Evolutionary conservation across 139 green algal species (phyloP), one percentile per base, ranked within the genome.

Genomic region (Nannochloris sp.): DNA sequence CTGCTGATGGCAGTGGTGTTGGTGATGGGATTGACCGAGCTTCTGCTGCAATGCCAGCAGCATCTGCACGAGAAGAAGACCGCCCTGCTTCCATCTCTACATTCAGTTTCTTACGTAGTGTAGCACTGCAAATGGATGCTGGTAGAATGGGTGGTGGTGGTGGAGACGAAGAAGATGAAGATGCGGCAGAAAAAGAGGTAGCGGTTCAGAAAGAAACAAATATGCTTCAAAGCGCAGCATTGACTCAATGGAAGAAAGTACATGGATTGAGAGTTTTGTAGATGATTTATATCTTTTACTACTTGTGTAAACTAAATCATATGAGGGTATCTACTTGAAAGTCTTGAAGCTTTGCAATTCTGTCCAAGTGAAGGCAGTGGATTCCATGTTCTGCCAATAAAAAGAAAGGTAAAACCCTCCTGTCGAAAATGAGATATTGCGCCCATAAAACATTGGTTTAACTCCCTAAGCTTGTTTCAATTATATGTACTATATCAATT

Each of bases 181-280:
- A 71, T 27, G 48, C 23, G 15, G 15, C 12, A 32, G 33, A 42
- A 14, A 51, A 10, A 13, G 10, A 61, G 32, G 51, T 63, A 29
- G 63, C 63, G 4, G 42, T 60, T 8, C n/a, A 33, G 9, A 51
- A 59, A 2, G 70, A 65, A 51, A 65, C 53, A 29, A 37, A 70
- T 24, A 39, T 42, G 34, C 61, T 57, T 14, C 54, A 73, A 23
- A 30, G 31, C 2, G 66, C 56, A 2, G 66, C 58, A 60, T 48
- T 73, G 42, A 60, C 56, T 25, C 66, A 73, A 36, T 73, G 66
- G 66, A 57, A 65, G 57, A 59, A 58, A 23, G n/a, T 73, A 60
- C 56, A 58, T n/a, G 54, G 60, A 5, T 30, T 42, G 66, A 36
- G 56, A 0, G 66, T 45, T 27, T 51, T 27, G 42, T 51, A 19